A percentile compares a stretch with the other conserved stretches of the same genome.
phyloP scores from a whole-genome alignment of 2,329 filamentous ascomycete species.

The Curvularia hawaiiensis region DNA sequence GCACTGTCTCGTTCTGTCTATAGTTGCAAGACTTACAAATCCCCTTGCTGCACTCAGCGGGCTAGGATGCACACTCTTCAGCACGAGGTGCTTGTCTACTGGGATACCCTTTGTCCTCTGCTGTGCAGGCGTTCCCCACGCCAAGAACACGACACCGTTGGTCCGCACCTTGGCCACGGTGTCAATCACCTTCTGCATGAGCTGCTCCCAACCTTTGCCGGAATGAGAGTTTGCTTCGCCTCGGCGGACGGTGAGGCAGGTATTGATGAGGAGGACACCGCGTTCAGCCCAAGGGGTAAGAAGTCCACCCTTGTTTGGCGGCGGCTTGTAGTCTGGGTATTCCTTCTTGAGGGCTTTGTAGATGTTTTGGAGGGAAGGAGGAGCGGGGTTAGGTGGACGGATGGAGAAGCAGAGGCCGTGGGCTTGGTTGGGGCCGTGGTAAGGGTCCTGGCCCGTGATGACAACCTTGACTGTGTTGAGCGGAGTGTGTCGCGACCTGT shows the following conservation, averaged over 20 bases:
- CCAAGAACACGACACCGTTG: conserved; percentile 88
- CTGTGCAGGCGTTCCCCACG: conserved; percentile 87
- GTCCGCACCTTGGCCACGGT: conserved; percentile 77
- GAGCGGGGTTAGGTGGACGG: conserved; percentile 82
- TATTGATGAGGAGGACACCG: conserved; percentile 92
- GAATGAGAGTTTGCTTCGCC: conserved; percentile 87
- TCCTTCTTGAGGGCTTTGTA: conserved; percentile 87
- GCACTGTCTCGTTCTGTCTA: conserved; percentile 15
- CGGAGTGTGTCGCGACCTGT: conserved; percentile 90
- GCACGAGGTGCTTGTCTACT: conserved; percentile 74
- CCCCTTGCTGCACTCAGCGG: conserved; percentile 84
- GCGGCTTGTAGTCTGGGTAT: conserved; percentile 78
- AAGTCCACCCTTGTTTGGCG: conserved; percentile 78
- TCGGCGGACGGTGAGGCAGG: conserved; percentile 89
- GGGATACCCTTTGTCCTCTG: conserved; percentile 79
- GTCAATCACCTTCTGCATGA: conserved; percentile 92
- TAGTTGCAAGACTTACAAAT: conserved; percentile 62
- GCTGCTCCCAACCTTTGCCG: conserved; percentile 87
- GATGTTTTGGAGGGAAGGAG: conserved; percentile 91
- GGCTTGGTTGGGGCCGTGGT: conserved; percentile 94
- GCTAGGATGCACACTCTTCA: conserved; percentile 89
- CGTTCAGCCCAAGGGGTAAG: conserved; percentile 93
- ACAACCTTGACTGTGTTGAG: conserved; percentile 88
- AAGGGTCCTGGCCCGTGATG: conserved; percentile 94
- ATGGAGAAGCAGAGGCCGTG: conserved; percentile 97